Base-by-base conservation (phyloP, 441 rosid genomes). In the Mallotus repandus region DNA sequence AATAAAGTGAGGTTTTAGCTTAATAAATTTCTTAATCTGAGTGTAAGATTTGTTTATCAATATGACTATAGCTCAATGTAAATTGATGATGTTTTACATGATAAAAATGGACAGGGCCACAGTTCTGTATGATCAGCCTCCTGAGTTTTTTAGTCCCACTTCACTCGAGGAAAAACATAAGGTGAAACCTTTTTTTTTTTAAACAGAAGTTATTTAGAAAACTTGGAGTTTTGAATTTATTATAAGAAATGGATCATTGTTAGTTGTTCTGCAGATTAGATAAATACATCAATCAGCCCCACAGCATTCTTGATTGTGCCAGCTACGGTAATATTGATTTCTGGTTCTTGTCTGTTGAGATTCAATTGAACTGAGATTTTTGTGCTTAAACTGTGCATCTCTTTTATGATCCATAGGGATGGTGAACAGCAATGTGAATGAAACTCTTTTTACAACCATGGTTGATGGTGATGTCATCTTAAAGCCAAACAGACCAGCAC, bases 101-200 rank as follows among this genome's bases (percentile, higher is more conserved):
- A 73, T 84, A 71, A 22, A 67, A 72, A 68, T 71, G 68, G 60
- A 77, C 70, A 96, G 97, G 57, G 97, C 99, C 21, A 66, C 74
- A 61, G 97, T 96, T 61, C 79, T 96, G 67, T 91, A 96, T 82
- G 97, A 96, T 86, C 98, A 91, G 71, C 98, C 99, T 80, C 98
- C 96, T 63, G 96, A 91, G 80, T 93, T 93, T 82, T 93, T 96
- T 75, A 89, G 35, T 63, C 89, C 94, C 22, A 82, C 95, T 74
- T 86, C 86, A 46, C 85, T 91, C 19, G 80, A 82, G 82, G 97
- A 93, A 81, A 93, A 83, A 79, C 94, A 93, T 74, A 69, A 90
- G 94, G 99, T 96, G 79, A 48, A n/a, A 18, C 21, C 70, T 46
- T 63, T 14, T 55, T 38, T 9, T 25, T 50, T 32, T 50, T 16